Conservation (phyloP, 768 basidiomycete genomes). For the Ephemerocybe angulata region DNA sequence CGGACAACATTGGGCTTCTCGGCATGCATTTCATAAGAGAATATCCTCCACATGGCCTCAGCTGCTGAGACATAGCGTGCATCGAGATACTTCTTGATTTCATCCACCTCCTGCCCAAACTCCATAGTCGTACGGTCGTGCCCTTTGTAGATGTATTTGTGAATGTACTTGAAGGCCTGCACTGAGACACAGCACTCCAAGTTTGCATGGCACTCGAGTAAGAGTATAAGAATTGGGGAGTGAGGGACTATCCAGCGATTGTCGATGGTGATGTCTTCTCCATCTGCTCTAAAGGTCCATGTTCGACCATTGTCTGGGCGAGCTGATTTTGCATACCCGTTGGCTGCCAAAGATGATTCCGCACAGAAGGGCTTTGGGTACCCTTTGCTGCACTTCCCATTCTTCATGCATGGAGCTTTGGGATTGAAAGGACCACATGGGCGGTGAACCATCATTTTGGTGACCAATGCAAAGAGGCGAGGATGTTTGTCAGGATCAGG, state of each 20-base stretch:
- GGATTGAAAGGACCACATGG: slow-evolving; percentile 34
- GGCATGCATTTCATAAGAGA: slow-evolving; percentile 30
- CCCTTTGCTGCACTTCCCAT: slow-evolving; percentile 27
- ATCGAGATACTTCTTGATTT: slow-evolving; percentile 36
- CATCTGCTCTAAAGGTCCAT: slow-evolving; percentile 7
- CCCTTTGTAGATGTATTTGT: slow-evolving; percentile 51
- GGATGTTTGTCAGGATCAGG: slow-evolving; percentile 36
- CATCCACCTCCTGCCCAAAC: slow-evolving; percentile 28
- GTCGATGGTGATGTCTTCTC: slow-evolving; percentile 10
- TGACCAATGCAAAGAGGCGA: slow-evolving; percentile 38
- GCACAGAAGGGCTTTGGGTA: slow-evolving; percentile 32
- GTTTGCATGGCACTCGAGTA: slow-evolving; percentile 49
- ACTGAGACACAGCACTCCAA: slow-evolving; percentile 39
- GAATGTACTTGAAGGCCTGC: slow-evolving; percentile 41
- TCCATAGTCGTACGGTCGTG: slow-evolving; percentile 36
- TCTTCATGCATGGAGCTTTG: slow-evolving; percentile 35
- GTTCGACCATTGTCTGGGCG: slow-evolving; percentile 31
- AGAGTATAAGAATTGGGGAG: slow-evolving; percentile 27
- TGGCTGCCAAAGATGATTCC: slow-evolving; percentile 31
- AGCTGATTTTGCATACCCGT: slow-evolving; percentile 39
- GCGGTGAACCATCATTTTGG: slow-evolving; percentile 33
- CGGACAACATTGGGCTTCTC: slow-evolving; percentile 35
- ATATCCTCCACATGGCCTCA: slow-evolving; percentile 36
- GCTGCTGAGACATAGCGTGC: slow-evolving; percentile 31
- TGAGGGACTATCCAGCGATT: slow-evolving; percentile 46